These are phyloP conservation scores for Tricholoma matsutake DNA, from an alignment of 768 basidiomycete species.

Conservation along the genomic window DNA sequence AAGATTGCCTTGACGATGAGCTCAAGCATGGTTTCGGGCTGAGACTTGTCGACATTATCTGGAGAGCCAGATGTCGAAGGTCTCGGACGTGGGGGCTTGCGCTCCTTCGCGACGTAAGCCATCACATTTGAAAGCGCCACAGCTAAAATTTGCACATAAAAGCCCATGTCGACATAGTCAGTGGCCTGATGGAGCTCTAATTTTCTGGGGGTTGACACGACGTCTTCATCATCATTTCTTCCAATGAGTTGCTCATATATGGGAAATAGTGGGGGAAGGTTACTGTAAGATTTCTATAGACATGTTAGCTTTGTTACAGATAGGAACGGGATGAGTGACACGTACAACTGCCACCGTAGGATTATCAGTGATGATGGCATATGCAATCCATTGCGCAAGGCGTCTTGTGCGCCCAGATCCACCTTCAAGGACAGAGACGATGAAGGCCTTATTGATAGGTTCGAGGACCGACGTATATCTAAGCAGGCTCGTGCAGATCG, in stretches of 20 bases:
- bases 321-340: background rate
- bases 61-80: constrained; percentile 2
- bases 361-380: constrained; percentile 40
- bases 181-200: constrained; percentile 55
- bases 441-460: constrained; percentile 46
- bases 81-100: constrained; percentile 15
- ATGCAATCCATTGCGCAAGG: constrained; percentile 58
- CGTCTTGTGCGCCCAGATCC: constrained; percentile 49
- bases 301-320: constrained; percentile 4
- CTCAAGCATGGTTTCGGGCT: constrained; percentile 41
- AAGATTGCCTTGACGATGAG: constrained; percentile 48
- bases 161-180: constrained; percentile 59
- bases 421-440: constrained; percentile 49
- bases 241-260: constrained; percentile 48
- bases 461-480: constrained; percentile 36
- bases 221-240: constrained; percentile 24
- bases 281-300: constrained; percentile 38
- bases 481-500: constrained; percentile 44
- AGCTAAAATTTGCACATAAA: constrained; percentile 54
- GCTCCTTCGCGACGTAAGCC: constrained; percentile 53
- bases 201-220: constrained; percentile 31
- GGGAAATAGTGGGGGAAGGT: constrained; percentile 48
- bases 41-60: constrained; percentile 18
- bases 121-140: constrained; percentile 57
- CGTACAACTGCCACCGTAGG: constrained; percentile 23